phyloP scores from a whole-genome alignment of 345 rosid species.

The Boechera divaricarpa region DNA sequence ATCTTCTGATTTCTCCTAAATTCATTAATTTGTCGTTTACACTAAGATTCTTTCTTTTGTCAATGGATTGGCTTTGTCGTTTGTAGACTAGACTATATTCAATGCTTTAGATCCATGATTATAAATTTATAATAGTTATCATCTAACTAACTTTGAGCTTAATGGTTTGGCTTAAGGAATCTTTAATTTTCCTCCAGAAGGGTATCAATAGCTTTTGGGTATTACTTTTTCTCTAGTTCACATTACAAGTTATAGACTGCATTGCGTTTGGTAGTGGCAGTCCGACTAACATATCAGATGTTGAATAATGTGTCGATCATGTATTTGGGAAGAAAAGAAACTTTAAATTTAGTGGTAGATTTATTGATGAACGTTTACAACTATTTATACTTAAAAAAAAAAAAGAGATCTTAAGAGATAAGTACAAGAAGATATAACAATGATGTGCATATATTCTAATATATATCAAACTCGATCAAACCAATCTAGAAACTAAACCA shows the following conservation, averaged over 20 bases:
- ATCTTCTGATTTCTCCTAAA: conserved; percentile 39
- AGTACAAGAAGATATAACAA: neutral
- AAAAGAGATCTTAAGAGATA: no score
- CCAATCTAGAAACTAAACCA: neutral
- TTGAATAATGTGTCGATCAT: neutral
- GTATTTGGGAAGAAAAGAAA: neutral
- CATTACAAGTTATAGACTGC: conserved; percentile 4
- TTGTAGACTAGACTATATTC: conserved; percentile 37
- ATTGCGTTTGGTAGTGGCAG: neutral
- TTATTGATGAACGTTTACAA: neutral
- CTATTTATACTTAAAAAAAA: neutral
- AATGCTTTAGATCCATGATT: conserved; percentile 41
- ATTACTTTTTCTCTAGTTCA: conserved; percentile 31
- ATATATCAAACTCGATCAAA: neutral
- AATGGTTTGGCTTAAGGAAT: conserved; percentile 39
- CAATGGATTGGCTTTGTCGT: conserved; percentile 42
- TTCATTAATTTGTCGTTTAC: conserved; percentile 42
- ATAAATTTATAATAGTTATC: conserved; percentile 25
- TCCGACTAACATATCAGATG: neutral
- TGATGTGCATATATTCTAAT: neutral
- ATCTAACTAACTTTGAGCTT: conserved; percentile 15
- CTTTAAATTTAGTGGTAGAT: neutral
- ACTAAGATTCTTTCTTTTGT: conserved; percentile 46
- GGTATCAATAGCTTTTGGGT: conserved; percentile 11
- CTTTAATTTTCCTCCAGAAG: conserved; percentile 29